Base-by-base conservation (phyloP, 345 rosid genomes). In the Linum trigynum region DNA sequence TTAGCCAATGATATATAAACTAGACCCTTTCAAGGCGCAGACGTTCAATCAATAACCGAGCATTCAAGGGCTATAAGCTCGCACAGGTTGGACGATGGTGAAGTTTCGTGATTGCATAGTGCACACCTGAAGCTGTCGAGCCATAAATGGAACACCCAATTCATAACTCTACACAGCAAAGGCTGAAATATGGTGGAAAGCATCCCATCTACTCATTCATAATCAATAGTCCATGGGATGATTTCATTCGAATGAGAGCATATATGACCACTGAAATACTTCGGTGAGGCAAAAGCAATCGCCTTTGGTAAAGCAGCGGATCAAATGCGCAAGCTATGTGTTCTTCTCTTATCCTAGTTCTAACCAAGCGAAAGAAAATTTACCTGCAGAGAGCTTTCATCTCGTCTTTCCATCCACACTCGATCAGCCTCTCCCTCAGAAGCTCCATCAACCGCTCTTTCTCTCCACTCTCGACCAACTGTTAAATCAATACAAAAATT, bases 321-420 rank as follows among this genome's bases (percentile, higher is more conserved):
- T 57, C 7, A 15, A 51, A n/a, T 42, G 39, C 55, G 15, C 16
- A 55, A 55, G 41, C 39, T 5, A 40, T 15, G 7, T 41, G 59
- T 61, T 39, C 65, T 48, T 61, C 23, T 48, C 3, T 17, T 53
- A 45, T 39, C 35, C 50, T 14, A 39, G 35, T 68, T 51, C 45
- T 10, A 57, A 67, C 41, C 37, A n/a, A 39, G 38, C 8, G 37
- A 16, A 48, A 7, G 59, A 38, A 39, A 10, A 23, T 23, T 23
- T 63, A 85, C 96, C 96, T 89, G 96, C 92, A 86, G 70, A 82
- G 86, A 66, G 85, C 78, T 68, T 79, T 82, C 91, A 89, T 82
- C 53, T 85, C 92, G 74, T 89, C 96, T 71, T 79, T 85, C 96
- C 96, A 85, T 23, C 91, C 96, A 71, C 85, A 86, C 40, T 89